Percentiles rank a stretch among this genome's conserved stretches.
phyloP scores from a whole-genome alignment of 345 rosid genomes.

The Passiflora organensis region DNA sequence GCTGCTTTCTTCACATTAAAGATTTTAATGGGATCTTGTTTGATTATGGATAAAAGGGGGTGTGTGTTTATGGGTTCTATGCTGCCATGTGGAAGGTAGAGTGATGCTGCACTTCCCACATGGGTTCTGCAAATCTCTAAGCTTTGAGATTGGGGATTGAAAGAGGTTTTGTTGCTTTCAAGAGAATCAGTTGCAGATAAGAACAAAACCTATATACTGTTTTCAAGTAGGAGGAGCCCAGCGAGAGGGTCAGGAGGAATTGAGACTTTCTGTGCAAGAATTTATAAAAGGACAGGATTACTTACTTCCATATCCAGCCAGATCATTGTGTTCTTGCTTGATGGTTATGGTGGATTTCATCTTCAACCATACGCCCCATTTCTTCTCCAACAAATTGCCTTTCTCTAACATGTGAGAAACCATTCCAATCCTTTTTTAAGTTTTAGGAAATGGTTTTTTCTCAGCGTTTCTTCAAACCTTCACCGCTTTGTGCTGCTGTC shows the following conservation, averaged over 20 bases:
- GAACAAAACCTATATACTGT: neutral
- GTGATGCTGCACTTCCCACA: constrained; percentile 22
- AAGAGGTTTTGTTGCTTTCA: constrained; percentile 13
- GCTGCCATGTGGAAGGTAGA: constrained; percentile 20
- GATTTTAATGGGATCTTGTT: neutral
- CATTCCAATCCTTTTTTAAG: neutral
- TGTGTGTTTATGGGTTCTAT: constrained; percentile 11
- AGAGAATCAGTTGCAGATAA: constrained; percentile 26
- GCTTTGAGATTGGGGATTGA: constrained; percentile 20
- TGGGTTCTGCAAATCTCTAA: constrained; percentile 29
- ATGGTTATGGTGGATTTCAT: too few species aligned
- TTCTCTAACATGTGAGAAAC: neutral
- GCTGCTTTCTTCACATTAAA: neutral
- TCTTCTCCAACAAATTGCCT: neutral
- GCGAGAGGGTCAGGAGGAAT: neutral
- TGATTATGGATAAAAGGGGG: constrained; percentile 5
- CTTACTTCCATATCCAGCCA: neutral
- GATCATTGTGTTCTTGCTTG: neutral
- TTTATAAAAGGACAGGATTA: neutral
- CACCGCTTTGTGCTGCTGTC: constrained; percentile 20
- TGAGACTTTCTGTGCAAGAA: neutral
- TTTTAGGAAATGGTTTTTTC: constrained; percentile 30
- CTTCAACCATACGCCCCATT: neutral
- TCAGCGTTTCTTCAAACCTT: constrained; percentile 19
- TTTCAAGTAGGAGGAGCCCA: constrained; percentile 5